Evolutionary conservation across 2,329 filamentous ascomycete species (phyloP).

Genomic region (Alternaria burnsii): DNA sequence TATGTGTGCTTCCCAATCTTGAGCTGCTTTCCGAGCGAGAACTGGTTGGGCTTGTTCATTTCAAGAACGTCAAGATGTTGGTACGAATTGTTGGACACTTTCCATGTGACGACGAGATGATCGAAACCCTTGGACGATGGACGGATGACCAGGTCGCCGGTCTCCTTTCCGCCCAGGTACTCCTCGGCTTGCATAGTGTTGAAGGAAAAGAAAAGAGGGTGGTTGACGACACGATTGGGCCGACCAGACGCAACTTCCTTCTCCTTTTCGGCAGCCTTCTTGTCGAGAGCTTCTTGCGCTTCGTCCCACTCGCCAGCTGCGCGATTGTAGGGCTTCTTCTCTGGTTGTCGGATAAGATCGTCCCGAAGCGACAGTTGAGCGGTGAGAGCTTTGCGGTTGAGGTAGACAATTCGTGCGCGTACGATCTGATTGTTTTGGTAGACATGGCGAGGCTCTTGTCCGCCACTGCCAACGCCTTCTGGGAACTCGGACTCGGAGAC

Average conservation of each 20-base stretch:
- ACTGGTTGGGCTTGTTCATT: slow-evolving; percentile 96
- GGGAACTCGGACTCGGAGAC: slow-evolving; percentile 85
- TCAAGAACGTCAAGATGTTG: slow-evolving; percentile 98
- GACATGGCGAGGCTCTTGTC: slow-evolving; percentile 64
- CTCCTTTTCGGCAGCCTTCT: slow-evolving; percentile 78
- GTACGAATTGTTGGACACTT: slow-evolving; percentile 94
- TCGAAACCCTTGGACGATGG: slow-evolving; percentile 95
- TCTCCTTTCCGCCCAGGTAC: slow-evolving; percentile 83
- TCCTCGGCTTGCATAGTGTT: slow-evolving; percentile 93
- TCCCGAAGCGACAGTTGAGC: slow-evolving; percentile 87
- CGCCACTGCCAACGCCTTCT: slow-evolving; percentile 65
- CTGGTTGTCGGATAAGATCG: slow-evolving; percentile 74
- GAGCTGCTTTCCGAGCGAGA: slow-evolving; percentile 85
- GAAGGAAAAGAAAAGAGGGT: slow-evolving; percentile 93
- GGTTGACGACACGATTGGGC: slow-evolving; percentile 94
- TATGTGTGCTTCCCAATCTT: slow-evolving; percentile 92
- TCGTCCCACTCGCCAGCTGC: slow-evolving; percentile 88
- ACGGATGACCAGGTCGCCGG: slow-evolving; percentile 92
- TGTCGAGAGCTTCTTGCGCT: slow-evolving; percentile 79
- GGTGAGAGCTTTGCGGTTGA: slow-evolving; percentile 86
- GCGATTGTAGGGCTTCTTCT: slow-evolving; percentile 64
- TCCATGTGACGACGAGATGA: slow-evolving; percentile 97
- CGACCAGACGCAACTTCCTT: slow-evolving; percentile 87
- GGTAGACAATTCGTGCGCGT: slow-evolving; percentile 84
- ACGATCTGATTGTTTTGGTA: slow-evolving; percentile 83